Conservation (phyloP, 805 yeast species). For the Myxozyma nipponensis region DNA sequence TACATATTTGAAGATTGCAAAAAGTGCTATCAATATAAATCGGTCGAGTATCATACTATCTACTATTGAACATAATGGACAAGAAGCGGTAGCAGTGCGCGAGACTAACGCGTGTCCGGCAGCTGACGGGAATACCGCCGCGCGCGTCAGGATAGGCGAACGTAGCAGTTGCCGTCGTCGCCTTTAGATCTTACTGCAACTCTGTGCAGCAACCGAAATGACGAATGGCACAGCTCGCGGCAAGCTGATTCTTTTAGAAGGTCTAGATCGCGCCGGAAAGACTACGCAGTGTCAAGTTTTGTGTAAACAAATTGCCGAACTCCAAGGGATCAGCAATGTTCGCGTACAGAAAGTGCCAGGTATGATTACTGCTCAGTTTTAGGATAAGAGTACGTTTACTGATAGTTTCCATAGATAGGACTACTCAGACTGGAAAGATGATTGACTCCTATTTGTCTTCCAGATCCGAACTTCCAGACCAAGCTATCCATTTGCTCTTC, state of each 20-base stretch:
- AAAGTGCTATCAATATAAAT: too few relatives aligned
- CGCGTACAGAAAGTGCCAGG: conserved; percentile 71
- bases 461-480: conserved; percentile 56
- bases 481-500: conserved; percentile 81
- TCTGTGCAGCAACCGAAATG: neutral
- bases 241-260: conserved; percentile 76
- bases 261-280: conserved; percentile 92
- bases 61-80: too few relatives aligned
- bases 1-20: too few relatives aligned
- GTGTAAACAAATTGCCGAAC: conserved; percentile 31
- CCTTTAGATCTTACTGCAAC: too few relatives aligned
- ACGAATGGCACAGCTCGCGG: conserved; percentile 47
- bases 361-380: neutral
- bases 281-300: conserved; percentile 67
- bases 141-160: too few relatives aligned
- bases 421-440: conserved; percentile 73
- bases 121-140: too few relatives aligned
- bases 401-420: conserved; percentile 48
- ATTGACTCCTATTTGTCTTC: conserved; percentile 66
- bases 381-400: neutral
- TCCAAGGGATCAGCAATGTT: conserved; percentile 38
- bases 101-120: too few relatives aligned
- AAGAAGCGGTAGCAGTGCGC: too few relatives aligned
- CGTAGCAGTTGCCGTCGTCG: too few relatives aligned
- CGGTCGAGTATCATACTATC: too few relatives aligned